Percentiles rank a stretch among this genome's conserved stretches.
Evolutionary conservation across 768 basidiomycete genomes (phyloP).

Genomic region (Hygrophorus russula): DNA sequence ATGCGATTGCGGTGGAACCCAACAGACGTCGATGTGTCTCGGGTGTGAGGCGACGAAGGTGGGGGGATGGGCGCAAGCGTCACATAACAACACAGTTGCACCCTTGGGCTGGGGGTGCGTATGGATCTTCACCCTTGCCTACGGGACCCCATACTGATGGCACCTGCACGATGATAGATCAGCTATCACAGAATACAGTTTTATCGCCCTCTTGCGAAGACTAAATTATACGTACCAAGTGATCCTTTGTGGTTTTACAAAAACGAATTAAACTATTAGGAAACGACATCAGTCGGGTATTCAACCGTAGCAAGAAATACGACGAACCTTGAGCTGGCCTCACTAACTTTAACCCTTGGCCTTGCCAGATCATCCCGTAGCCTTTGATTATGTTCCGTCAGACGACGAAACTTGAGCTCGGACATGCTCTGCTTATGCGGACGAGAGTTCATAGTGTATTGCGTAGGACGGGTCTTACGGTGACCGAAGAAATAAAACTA

Average conservation of each 20-base stretch:
- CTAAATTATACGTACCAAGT: slow-evolving; percentile 46
- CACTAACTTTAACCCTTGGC: slow-evolving; percentile 84
- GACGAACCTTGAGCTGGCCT: slow-evolving; percentile 77
- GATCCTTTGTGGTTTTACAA: slow-evolving; percentile 89
- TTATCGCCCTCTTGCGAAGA: slow-evolving; percentile 1
- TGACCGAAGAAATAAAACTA: slow-evolving; percentile 4
- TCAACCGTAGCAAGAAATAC: neutral
- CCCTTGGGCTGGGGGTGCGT: slow-evolving; percentile 68
- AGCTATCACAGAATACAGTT: slow-evolving; percentile 2
- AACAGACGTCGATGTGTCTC: too few species aligned
- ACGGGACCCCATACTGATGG: slow-evolving; percentile 94
- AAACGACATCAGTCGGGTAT: slow-evolving; percentile 3
- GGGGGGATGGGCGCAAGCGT: slow-evolving; percentile 12
- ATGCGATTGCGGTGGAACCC: too few species aligned
- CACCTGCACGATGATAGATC: slow-evolving; percentile 35
- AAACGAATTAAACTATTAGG: slow-evolving; percentile 83
- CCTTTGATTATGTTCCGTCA: slow-evolving; percentile 91
- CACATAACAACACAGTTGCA: slow-evolving; percentile 69
- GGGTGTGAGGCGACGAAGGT: neutral
- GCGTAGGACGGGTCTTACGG: slow-evolving; percentile 11
- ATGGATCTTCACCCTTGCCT: slow-evolving; percentile 85
- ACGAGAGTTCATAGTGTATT: slow-evolving; percentile 52
- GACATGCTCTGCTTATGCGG: slow-evolving; percentile 94
- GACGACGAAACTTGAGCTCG: slow-evolving; percentile 88
- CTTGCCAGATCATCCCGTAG: slow-evolving; percentile 81